These are phyloP conservation scores for Colletotrichum sp. DNA, from an alignment of 2,329 filamentous ascomycete species.

Conservation along the genomic window DNA sequence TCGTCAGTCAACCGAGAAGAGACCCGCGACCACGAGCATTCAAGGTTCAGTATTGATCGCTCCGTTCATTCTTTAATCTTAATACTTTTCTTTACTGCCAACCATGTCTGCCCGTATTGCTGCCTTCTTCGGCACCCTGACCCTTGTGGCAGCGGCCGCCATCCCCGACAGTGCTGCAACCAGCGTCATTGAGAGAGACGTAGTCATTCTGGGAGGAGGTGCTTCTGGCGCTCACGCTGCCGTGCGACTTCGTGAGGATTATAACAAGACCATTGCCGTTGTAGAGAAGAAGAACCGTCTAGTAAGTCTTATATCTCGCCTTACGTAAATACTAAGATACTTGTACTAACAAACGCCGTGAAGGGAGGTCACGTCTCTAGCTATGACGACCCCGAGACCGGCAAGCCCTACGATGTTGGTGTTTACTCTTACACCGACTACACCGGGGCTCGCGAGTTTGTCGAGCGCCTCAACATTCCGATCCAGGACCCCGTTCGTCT, in stretches of 20 bases:
- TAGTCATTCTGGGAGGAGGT: conserved; percentile 40
- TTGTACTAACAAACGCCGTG: background rate
- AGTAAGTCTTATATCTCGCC: conserved; percentile 23
- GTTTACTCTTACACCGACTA: conserved; percentile 41
- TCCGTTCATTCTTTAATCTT: background rate
- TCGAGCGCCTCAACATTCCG: conserved; percentile 44
- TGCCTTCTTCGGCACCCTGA: background rate
- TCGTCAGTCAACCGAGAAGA: background rate
- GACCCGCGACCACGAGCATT: background rate
- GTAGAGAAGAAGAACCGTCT: conserved; percentile 36
- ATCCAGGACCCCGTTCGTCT: conserved; percentile 25
- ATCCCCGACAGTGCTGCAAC: background rate
- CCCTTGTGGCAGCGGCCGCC: background rate
- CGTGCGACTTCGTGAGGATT: conserved; percentile 38
- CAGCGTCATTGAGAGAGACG: conserved; percentile 29
- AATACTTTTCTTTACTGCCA: background rate
- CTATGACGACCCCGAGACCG: conserved; percentile 45
- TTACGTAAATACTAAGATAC: background rate
- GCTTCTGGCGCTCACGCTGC: conserved; percentile 41
- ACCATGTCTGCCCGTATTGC: background rate
- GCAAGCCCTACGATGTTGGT: conserved; percentile 36
- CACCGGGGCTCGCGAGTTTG: conserved; percentile 44
- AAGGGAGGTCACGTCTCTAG: conserved; percentile 55
- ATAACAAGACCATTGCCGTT: conserved; percentile 33
- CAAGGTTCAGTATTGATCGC: background rate